Percentiles rank a stretch among this genome's conserved stretches.
Conservation (phyloP, 108 stramenopile species). For the Fistulifera pelliculosa region DNA sequence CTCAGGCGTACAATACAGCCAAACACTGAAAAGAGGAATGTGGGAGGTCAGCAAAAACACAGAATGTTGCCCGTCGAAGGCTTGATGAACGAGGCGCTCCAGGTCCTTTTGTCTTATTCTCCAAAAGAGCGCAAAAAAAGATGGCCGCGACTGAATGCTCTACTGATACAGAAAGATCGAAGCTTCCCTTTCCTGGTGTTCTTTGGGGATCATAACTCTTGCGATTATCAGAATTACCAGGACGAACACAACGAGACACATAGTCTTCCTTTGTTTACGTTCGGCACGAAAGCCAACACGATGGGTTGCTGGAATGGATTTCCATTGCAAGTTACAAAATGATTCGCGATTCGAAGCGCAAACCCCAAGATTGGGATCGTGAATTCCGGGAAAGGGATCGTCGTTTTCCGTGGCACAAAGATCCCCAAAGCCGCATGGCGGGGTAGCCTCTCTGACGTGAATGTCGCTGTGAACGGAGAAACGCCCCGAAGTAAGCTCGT, state of each 20-base stretch:
- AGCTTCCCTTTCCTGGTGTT: neutral
- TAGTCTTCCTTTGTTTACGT: neutral
- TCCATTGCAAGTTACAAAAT: slow-evolving; percentile 1
- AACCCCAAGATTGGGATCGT: neutral
- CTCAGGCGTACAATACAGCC: too few species aligned
- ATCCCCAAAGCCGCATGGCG: neutral
- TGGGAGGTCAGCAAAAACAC: too few species aligned
- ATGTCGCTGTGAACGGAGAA: neutral
- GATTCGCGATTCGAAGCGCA: neutral
- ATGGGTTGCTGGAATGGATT: neutral
- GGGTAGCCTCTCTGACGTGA: neutral
- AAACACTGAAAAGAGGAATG: too few species aligned
- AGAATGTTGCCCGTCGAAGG: too few species aligned
- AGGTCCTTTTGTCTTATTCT: too few species aligned
- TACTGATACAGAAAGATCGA: neutral
- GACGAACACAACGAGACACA: neutral
- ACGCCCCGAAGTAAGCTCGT: neutral
- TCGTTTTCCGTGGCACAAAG: neutral
- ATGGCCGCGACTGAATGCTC: too few species aligned
- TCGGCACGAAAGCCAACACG: neutral
- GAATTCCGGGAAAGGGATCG: neutral
- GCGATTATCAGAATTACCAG: neutral
- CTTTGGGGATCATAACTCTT: neutral
- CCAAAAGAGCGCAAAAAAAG: too few species aligned
- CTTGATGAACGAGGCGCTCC: too few species aligned